Conservation (phyloP, 1,139 yeast species). For the Kodamaea anthophila region DNA sequence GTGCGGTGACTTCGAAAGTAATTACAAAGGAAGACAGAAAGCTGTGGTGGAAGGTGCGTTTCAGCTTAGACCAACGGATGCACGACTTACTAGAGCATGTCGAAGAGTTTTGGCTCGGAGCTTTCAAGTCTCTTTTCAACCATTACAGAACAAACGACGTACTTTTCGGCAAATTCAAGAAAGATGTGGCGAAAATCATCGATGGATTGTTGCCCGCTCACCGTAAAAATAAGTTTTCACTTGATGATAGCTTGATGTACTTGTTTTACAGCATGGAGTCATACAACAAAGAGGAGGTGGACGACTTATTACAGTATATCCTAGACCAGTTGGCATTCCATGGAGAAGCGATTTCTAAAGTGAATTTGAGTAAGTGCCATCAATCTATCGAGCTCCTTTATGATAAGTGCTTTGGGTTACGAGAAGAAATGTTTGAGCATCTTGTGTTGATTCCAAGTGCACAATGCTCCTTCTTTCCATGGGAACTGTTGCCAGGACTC, state of each 20-base stretch:
- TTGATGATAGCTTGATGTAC: conserved; percentile 47
- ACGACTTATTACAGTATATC: conserved; percentile 59
- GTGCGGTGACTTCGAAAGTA: conserved; percentile 43
- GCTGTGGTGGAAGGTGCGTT: conserved; percentile 75
- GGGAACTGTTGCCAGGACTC: conserved; percentile 75
- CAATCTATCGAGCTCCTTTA: conserved; percentile 21
- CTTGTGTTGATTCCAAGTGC: conserved; percentile 64
- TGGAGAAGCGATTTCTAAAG: conserved; percentile 61
- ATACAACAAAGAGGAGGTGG: conserved; percentile 36
- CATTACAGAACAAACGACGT: conserved; percentile 16
- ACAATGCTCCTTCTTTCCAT: conserved; percentile 64
- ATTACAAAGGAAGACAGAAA: conserved; percentile 58
- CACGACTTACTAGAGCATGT: conserved; percentile 49
- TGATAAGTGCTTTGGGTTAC: conserved; percentile 32
- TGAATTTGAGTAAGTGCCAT: conserved; percentile 50
- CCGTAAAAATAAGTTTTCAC: conserved; percentile 16
- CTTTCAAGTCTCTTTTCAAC: conserved; percentile 59
- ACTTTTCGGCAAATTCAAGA: conserved; percentile 30
- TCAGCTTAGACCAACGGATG: conserved; percentile 53
- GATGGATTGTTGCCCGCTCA: conserved; percentile 33
- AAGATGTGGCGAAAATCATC: conserved; percentile 28
- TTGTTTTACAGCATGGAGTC: conserved; percentile 43
- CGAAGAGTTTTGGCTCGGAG: conserved; percentile 76
- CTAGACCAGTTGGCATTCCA: conserved; percentile 55
- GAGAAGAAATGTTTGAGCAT: conserved; percentile 33